Evolutionary conservation across 2,329 filamentous ascomycete species (phyloP), one percentile per base, ranked within the genome.

Genomic region (Cladorrhinum sp.): DNA sequence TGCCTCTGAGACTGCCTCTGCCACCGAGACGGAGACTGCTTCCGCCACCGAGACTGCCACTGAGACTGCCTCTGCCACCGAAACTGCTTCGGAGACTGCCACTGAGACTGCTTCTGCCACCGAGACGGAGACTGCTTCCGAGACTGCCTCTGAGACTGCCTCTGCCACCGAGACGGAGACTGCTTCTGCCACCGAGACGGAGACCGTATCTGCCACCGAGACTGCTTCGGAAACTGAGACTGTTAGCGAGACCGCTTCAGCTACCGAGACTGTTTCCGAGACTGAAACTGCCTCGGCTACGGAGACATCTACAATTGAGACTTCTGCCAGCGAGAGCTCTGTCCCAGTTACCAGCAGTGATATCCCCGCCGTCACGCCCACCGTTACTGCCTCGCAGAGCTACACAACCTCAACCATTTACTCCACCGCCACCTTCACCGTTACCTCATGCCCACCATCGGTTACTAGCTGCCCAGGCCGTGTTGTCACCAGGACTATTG

Each of bases 321-420:
- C 52, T 18, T 21, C 36, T 6, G 30, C 55, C 28, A 18, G 18
- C 18, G 55, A 24, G 21, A 42, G 3, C 16, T 30, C 58, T 24
- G 52, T 28, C 14, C 14, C 58, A 20, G 50, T 33, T 12, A 56
- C 58, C 51, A 36, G 39, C 42, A 48, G 16, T 24, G 58, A 26
- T 24, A 53, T 54, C 16, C 21, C 54, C 28, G 56, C 58, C 14
- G 55, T 42, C 18, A 57, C 62, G n/a, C 51, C 54, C 14, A 54
- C 28, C 39, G 48, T 26, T 50, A 58, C 60, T 23, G 9, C 55
- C 28, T 48, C 65, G 9, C 12, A 51, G 52, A 28, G 26, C 21
- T 59, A 36, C 46, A 72, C 71, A 24, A 75, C 72, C 16, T 73
- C 71, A 21, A 73, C 72, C 49, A 67, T 73, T 60, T 73, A 71